Base-by-base conservation (phyloP, 2,329 filamentous ascomycete genomes). In the Aspergillus pseudotamarii region DNA sequence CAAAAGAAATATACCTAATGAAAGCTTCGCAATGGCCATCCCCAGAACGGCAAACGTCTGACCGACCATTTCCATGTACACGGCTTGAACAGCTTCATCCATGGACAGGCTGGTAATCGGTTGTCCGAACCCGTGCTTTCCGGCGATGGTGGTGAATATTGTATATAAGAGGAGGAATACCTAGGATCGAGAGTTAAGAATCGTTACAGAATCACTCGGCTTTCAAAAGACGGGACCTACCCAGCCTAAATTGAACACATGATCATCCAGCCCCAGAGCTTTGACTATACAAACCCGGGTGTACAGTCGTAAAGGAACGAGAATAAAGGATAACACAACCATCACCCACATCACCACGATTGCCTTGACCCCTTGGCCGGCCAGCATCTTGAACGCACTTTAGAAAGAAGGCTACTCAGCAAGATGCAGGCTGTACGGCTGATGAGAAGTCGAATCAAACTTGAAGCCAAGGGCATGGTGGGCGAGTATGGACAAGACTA, bases 1-100 rank as follows among this genome's bases (percentile, higher is more conserved):
- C 3, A 80, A 66, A 10, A 82, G 60, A 57, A 81, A 81, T 10
- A 80, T 71, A 0, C 77, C 79, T 0, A 81, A 67, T 0, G 79
- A 80, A 57, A 70, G 64, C 41, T 82, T 82, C 0, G 79, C 76
- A 8, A 76, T 67, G 6, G 75, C 76, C 72, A 80, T 81, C 14
- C 77, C 79, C 1, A 79, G 55, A 6, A 81, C 68, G 0, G 75
- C 75, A 36, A 81, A 79, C 0, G 73, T 78, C 73, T 66, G 70
- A 72, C 23, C 78, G 34, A 71, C 32, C 60, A 68, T 63, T 32
- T 69, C 67, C 12, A 38, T 59, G 28, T 70, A 68, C 0, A 68
- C 21, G 69, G 77, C 75, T 1, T 66, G 48, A 2, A 71, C 69
- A 2, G 69, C 53, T 8, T 73, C 63, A 9, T 73, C 70, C 1